Evolutionary conservation across 1,284 basidiomycete genomes (phyloP).

Genomic region (Peniophora sp.): DNA sequence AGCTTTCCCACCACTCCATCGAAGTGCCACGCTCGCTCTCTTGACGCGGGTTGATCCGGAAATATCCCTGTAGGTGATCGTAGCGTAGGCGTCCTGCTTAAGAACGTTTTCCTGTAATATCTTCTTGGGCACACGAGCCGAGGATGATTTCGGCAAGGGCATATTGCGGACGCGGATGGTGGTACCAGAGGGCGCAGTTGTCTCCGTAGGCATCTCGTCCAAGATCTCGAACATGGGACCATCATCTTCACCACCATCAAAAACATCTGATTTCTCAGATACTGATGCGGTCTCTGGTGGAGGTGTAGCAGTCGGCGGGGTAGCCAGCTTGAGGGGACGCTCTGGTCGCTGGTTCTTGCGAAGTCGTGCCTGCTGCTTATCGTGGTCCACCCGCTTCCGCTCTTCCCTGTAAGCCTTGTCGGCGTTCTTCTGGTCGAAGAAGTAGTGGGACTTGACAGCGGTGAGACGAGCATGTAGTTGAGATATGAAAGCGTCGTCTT

Average conservation of each 20-base stretch:
- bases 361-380: slow-evolving; percentile 46
- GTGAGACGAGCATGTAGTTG: slow-evolving; percentile 47
- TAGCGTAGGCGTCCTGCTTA: slow-evolving; percentile 69
- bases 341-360: slow-evolving; percentile 23
- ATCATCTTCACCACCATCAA: slow-evolving; percentile 43
- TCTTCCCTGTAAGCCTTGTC: slow-evolving; percentile 51
- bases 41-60: slow-evolving; percentile 66
- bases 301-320: slow-evolving; percentile 7
- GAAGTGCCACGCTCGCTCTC: slow-evolving; percentile 61
- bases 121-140: slow-evolving; percentile 66
- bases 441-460: slow-evolving; percentile 57
- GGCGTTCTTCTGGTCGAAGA: slow-evolving; percentile 70
- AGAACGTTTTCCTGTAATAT: slow-evolving; percentile 59
- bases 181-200: slow-evolving; percentile 44
- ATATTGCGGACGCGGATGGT: slow-evolving; percentile 67
- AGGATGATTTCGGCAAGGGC: slow-evolving; percentile 75
- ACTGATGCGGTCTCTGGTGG: not conserved
- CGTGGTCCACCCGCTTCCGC: slow-evolving; percentile 44
- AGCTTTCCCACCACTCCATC: slow-evolving; percentile 59
- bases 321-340: slow-evolving; percentile 4
- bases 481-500: slow-evolving; percentile 30
- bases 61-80: slow-evolving; percentile 57
- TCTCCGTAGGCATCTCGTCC: slow-evolving; percentile 54
- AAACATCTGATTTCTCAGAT: slow-evolving; percentile 28
- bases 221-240: slow-evolving; percentile 75